Evolutionary conservation across 176 grass and related monocot species (phyloP).

Genomic region (Oryza australiensis): DNA sequence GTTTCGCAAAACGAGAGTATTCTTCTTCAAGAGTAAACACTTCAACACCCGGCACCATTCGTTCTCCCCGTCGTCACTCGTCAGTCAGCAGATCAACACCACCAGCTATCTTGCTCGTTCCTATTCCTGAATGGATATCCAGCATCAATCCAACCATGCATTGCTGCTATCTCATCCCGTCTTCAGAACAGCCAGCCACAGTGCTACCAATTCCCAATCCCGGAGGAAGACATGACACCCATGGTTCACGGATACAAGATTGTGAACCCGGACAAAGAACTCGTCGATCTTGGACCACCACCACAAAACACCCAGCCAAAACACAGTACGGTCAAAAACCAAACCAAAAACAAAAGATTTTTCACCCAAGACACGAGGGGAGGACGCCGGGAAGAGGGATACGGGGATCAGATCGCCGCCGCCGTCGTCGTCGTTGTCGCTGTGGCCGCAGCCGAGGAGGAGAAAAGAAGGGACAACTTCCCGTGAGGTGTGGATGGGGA

Average conservation of each 20-base stretch:
- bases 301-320: background rate
- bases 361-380: background rate
- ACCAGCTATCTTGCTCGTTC: no score
- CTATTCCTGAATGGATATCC: background rate
- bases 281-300: background rate
- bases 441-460: no score
- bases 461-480: no score
- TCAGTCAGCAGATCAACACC: background rate
- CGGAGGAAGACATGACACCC: background rate
- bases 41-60: background rate
- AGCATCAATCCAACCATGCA: background rate
- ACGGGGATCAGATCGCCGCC: background rate
- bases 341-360: background rate
- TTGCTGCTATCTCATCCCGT: background rate
- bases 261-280: background rate
- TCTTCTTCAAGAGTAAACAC: background rate
- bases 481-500: no score
- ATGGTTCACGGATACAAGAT: background rate
- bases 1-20: background rate
- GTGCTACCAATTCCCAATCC: background rate
- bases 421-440: no score
- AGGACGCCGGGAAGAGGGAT: no score
- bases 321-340: background rate
- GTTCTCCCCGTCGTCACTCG: background rate
- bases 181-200: background rate